Evolutionary conservation across 1,139 yeast species (phyloP).

Genomic region (Pichia cactophila): DNA sequence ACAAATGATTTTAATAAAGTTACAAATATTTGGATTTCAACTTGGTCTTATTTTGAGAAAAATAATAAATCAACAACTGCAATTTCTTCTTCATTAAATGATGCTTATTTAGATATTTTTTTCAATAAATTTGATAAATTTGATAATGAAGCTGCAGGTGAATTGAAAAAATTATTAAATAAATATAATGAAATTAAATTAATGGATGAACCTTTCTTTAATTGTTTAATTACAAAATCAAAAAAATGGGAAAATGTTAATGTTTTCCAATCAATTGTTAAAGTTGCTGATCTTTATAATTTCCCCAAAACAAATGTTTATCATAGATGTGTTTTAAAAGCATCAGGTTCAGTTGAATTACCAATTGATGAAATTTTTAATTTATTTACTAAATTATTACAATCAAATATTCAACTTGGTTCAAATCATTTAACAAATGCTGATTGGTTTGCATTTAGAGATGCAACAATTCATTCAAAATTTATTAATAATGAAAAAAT

Average conservation of each 20-base stretch:
- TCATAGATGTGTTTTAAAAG: slow-evolving; percentile 67
- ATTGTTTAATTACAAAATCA: slow-evolving; percentile 62
- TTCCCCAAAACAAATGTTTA: slow-evolving; percentile 63
- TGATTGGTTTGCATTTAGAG: slow-evolving; percentile 83
- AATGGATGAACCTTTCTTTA: slow-evolving; percentile 71
- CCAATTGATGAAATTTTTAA: slow-evolving; percentile 45
- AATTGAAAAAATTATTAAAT: slow-evolving; percentile 51
- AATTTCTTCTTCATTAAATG: slow-evolving; percentile 59
- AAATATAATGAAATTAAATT: slow-evolving; percentile 50
- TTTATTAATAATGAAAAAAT: slow-evolving; percentile 31
- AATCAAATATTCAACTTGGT: slow-evolving; percentile 44
- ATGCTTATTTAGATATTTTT: slow-evolving; percentile 59
- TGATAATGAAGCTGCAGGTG: slow-evolving; percentile 46
- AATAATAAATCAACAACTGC: slow-evolving; percentile 53
- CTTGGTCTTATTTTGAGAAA: slow-evolving; percentile 46
- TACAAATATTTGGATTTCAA: slow-evolving; percentile 54
- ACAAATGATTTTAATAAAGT: slow-evolving; percentile 53
- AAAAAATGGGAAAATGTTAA: slow-evolving; percentile 60
- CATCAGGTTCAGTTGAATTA: slow-evolving; percentile 56
- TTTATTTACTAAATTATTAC: slow-evolving; percentile 53
- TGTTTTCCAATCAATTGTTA: slow-evolving; percentile 57
- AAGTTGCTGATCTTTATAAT: slow-evolving; percentile 53
- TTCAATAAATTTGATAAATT: slow-evolving; percentile 53
- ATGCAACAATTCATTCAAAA: slow-evolving; percentile 54
- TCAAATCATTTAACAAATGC: slow-evolving; percentile 63